phyloP scores from a whole-genome alignment of 768 basidiomycete genomes.

The Scleroderma citrinum region DNA sequence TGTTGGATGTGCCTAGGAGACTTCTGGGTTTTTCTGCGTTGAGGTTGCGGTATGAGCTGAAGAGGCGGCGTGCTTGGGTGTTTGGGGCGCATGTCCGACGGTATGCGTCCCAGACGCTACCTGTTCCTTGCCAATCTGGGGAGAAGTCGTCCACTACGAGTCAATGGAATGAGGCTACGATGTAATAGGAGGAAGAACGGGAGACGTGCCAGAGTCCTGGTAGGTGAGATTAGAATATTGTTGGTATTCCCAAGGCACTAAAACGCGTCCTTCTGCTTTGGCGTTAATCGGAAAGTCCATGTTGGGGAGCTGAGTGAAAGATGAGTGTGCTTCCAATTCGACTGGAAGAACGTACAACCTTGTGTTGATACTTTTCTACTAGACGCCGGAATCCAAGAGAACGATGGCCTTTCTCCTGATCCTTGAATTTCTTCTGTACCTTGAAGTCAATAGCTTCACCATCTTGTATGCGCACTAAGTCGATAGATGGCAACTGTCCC shows the following conservation, averaged over 20 bases:
- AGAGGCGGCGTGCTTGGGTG: slow-evolving; percentile 76
- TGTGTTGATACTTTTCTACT: slow-evolving; percentile 61
- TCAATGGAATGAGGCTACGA: slow-evolving; percentile 15
- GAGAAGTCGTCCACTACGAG: slow-evolving; percentile 57
- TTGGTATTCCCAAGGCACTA: slow-evolving; percentile 90
- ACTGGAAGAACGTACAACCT: slow-evolving; percentile 23
- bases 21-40: slow-evolving; percentile 24
- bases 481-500: slow-evolving; percentile 75
- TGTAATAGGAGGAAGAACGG: neutral
- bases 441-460: slow-evolving; percentile 59
- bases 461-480: slow-evolving; percentile 71
- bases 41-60: slow-evolving; percentile 62
- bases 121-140: slow-evolving; percentile 80
- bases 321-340: too few species aligned
- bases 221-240: slow-evolving; percentile 63
- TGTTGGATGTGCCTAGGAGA: slow-evolving; percentile 21
- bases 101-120: slow-evolving; percentile 92
- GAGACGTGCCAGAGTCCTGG: slow-evolving; percentile 28
- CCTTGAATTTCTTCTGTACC: slow-evolving; percentile 48
- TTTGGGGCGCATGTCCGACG: slow-evolving; percentile 86
- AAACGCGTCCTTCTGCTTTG: slow-evolving; percentile 87
- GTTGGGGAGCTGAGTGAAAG: slow-evolving; percentile 66
- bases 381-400: slow-evolving; percentile 74
- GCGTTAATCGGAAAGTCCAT: slow-evolving; percentile 94
- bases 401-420: slow-evolving; percentile 68